Conservation (phyloP, 2,329 filamentous ascomycete species). For the Aureobasidium sp. region DNA sequence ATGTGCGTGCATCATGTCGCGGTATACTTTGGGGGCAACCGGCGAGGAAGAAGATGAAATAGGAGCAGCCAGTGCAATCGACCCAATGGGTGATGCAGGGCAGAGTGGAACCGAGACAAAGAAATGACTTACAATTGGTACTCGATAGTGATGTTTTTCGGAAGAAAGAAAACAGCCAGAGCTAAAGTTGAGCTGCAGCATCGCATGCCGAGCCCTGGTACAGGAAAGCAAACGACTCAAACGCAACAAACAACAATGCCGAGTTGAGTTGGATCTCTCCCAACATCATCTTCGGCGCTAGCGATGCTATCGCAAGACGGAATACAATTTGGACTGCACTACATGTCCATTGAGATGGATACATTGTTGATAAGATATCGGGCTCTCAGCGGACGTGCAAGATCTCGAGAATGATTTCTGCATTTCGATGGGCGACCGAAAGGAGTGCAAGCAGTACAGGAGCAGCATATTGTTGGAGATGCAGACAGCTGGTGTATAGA, state of each 20-base stretch:
- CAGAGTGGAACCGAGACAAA: neutral
- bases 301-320: neutral
- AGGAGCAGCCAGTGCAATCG: neutral
- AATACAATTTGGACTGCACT: neutral
- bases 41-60: neutral
- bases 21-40: too few species aligned
- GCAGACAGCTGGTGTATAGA: neutral
- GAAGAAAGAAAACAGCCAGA: neutral
- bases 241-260: neutral
- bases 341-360: neutral
- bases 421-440: neutral
- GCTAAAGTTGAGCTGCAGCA: neutral
- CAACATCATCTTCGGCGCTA: too few species aligned
- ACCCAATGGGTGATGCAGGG: neutral
- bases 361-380: neutral
- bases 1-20: neutral
- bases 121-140: neutral
- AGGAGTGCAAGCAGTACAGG: neutral
- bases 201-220: neutral
- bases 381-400: neutral
- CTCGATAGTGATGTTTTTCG: neutral
- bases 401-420: neutral
- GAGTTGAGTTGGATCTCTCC: neutral
- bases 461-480: neutral
- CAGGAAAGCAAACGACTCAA: conserved; percentile 7